Conservation (phyloP, 2,329 filamentous ascomycete genomes). For the Fusarium sp. region DNA sequence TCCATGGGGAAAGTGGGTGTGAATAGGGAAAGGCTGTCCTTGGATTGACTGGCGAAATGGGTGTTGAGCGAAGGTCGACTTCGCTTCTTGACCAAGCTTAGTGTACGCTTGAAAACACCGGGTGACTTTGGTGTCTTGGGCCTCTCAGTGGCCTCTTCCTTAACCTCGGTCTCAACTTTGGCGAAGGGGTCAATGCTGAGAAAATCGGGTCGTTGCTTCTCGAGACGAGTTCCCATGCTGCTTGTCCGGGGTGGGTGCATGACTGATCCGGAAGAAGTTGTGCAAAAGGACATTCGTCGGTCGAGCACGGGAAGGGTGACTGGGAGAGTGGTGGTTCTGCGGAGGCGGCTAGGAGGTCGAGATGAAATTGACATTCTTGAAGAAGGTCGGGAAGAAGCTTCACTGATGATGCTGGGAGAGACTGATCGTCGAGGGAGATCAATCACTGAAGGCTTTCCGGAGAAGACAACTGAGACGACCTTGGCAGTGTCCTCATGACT, state of each 20-base stretch:
- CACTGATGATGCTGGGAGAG: constrained; percentile 51
- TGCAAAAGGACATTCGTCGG: constrained; percentile 47
- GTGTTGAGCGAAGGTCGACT: constrained; percentile 60
- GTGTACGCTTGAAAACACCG: constrained; percentile 61
- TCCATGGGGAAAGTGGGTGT: constrained; percentile 45
- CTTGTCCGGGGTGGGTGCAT: constrained; percentile 55
- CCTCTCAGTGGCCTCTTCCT: constrained; percentile 43
- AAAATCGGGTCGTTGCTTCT: constrained; percentile 56
- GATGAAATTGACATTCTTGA: constrained; percentile 29
- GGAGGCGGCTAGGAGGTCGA: constrained; percentile 38
- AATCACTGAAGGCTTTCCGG: constrained; percentile 67
- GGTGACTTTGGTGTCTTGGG: constrained; percentile 53
- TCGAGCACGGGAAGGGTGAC: constrained; percentile 47
- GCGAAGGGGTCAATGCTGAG: constrained; percentile 63
- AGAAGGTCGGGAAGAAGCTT: constrained; percentile 41
- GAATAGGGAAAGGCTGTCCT: constrained; percentile 45
- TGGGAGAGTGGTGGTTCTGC: constrained; percentile 47
- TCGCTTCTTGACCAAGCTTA: constrained; percentile 64
- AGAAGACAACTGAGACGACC: constrained; percentile 66
- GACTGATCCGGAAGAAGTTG: constrained; percentile 46
- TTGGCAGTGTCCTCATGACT: constrained; percentile 66
- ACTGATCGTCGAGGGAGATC: constrained; percentile 59
- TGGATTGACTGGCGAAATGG: constrained; percentile 47
- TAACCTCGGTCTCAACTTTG: constrained; percentile 45
- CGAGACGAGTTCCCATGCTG: constrained; percentile 52